A percentile compares a stretch with the other conserved stretches of the same genome.
Conservation (phyloP, 257 asterid genomes). For the Anisodus tanguticus region DNA sequence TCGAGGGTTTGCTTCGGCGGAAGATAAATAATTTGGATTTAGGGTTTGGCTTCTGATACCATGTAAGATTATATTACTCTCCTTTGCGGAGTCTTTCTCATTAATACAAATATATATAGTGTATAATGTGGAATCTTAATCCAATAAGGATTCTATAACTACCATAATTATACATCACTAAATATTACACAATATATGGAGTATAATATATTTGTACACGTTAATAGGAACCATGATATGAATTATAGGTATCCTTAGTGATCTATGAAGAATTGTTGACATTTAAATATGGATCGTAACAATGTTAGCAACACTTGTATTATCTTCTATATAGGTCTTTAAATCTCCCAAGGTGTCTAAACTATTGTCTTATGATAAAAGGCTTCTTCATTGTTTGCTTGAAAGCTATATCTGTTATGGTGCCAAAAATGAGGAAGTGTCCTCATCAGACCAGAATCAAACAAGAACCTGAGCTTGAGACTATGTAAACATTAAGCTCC, state of each 20-base stretch:
- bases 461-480: background rate
- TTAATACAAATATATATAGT: too few species aligned
- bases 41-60: too few species aligned
- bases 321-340: background rate
- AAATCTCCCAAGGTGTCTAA: background rate
- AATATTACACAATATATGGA: too few species aligned
- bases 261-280: background rate
- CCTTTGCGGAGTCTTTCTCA: too few species aligned
- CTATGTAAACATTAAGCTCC: background rate
- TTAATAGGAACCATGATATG: background rate
- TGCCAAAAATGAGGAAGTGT: constrained; percentile 9
- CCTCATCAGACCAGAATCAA: background rate
- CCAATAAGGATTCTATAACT: too few species aligned
- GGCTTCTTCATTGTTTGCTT: background rate
- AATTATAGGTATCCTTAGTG: background rate
- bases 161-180: too few species aligned
- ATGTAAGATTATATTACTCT: too few species aligned
- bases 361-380: background rate
- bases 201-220: too few species aligned
- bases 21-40: too few species aligned
- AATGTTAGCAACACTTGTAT: background rate
- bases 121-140: too few species aligned
- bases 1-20: too few species aligned
- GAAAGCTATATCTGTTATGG: background rate
- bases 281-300: background rate